Conservation (phyloP, 305 asterid genomes). For the Solanum chacoense region DNA sequence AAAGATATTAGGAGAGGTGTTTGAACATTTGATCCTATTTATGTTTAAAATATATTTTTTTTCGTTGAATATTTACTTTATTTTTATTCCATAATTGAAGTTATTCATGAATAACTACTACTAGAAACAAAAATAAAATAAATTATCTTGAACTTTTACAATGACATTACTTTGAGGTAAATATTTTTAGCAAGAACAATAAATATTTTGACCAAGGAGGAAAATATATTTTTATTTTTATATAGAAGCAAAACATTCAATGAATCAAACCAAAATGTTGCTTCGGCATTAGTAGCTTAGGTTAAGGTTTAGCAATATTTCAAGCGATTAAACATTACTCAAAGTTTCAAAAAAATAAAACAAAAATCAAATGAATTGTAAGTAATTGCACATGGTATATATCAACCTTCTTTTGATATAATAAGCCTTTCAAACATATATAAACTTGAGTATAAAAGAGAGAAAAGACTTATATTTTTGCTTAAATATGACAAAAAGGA, state of each 20-base stretch:
- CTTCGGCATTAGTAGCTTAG: neutral
- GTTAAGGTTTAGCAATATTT: neutral
- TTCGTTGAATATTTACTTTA: neutral
- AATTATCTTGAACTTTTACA: neutral
- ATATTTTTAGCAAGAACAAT: neutral
- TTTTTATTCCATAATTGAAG: neutral
- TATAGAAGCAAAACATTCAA: neutral
- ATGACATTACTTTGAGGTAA: neutral
- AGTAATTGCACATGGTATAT: constrained; percentile 31
- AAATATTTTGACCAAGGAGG: neutral
- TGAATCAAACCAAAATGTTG: neutral
- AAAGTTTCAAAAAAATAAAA: neutral
- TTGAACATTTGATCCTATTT: neutral
- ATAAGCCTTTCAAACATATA: constrained; percentile 29
- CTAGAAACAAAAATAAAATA: neutral
- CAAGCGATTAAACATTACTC: neutral
- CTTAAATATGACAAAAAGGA: constrained; percentile 35
- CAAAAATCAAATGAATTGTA: neutral
- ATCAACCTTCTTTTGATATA: constrained; percentile 9
- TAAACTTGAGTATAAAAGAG: constrained; percentile 28
- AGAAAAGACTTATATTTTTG: constrained; percentile 21
- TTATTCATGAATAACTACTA: neutral
- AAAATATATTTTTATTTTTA: neutral
- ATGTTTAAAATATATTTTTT: neutral
- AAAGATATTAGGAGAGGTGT: neutral